Percentiles rank a stretch among this genome's conserved stretches.
These are phyloP conservation scores for Antarctomyces pellizariae DNA, from an alignment of 495 filamentous ascomycete species.

Conservation along the genomic window DNA sequence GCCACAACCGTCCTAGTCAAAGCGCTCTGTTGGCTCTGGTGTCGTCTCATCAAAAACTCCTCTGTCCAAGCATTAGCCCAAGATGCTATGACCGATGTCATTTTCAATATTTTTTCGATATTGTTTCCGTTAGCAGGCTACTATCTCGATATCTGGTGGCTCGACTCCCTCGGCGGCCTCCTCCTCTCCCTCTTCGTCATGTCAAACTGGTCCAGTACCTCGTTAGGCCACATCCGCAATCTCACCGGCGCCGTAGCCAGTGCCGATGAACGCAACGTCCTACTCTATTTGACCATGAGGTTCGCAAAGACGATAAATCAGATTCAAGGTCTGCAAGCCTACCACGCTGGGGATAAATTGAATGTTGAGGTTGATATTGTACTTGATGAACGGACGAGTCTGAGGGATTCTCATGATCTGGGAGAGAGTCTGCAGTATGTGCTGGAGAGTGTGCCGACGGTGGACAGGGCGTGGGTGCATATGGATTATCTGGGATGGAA, in stretches of 20 bases:
- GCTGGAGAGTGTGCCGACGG: constrained; percentile 62
- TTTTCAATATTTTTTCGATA: constrained; percentile 86
- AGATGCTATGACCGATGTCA: constrained; percentile 28
- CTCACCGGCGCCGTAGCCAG: constrained; percentile 63
- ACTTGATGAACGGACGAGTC: constrained; percentile 49
- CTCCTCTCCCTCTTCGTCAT: constrained; percentile 66
- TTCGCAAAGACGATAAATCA: constrained; percentile 76
- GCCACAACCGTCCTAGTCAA: constrained; percentile 62
- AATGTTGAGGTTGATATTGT: constrained; percentile 67
- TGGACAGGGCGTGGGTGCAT: constrained; percentile 49
- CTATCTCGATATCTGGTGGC: constrained; percentile 58
- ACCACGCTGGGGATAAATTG: constrained; percentile 74
- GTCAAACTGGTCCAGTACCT: constrained; percentile 60
- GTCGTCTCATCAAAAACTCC: constrained; percentile 67
- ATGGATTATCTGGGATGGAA: constrained; percentile 65
- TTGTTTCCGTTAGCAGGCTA: constrained; percentile 57
- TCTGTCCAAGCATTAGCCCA: constrained; percentile 56
- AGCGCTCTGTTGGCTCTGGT: constrained; percentile 70
- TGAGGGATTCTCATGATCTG: constrained; percentile 75
- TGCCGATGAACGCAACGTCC: constrained; percentile 57
- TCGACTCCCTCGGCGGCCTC: constrained; percentile 68
- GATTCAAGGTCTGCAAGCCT: constrained; percentile 72
- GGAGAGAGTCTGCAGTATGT: constrained; percentile 81
- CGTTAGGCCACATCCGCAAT: constrained; percentile 55
- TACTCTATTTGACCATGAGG: constrained; percentile 83